Evolutionary conservation across 768 basidiomycete genomes (phyloP).

Genomic region (Lanmaoa rubissima): DNA sequence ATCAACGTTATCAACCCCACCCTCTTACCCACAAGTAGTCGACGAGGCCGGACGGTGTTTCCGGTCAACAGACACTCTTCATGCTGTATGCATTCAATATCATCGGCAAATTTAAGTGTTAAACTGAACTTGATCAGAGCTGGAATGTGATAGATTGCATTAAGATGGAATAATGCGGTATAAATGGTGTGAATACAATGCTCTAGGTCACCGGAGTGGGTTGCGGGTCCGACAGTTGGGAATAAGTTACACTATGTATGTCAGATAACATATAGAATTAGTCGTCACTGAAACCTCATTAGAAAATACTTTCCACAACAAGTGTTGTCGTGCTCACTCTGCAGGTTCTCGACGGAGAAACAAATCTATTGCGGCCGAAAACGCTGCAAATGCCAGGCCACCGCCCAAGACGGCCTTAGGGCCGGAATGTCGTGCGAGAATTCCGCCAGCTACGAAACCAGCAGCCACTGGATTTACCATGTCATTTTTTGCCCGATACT

Average conservation of each 20-base stretch:
- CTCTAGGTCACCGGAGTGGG: slow-evolving; percentile 4
- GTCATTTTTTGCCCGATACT: slow-evolving; percentile 98
- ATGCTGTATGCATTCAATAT: neutral
- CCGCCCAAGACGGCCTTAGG: slow-evolving; percentile 86
- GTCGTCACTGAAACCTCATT: slow-evolving; percentile 37
- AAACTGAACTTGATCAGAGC: neutral
- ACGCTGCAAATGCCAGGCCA: slow-evolving; percentile 88
- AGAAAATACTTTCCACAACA: slow-evolving; percentile 3
- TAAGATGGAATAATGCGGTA: slow-evolving; percentile 12
- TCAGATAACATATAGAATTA: slow-evolving; percentile 16
- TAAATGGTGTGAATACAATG: slow-evolving; percentile 19
- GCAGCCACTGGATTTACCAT: slow-evolving; percentile 87
- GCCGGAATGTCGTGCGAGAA: slow-evolving; percentile 85
- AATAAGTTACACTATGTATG: slow-evolving; percentile 18
- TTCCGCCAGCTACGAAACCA: slow-evolving; percentile 85
- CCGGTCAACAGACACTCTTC: neutral
- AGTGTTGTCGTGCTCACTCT: slow-evolving; percentile 50
- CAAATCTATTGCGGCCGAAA: slow-evolving; percentile 85
- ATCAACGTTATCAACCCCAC: no score
- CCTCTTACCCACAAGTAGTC: no score
- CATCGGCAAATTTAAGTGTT: neutral
- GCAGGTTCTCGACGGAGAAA: slow-evolving; percentile 79
- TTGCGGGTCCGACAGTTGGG: slow-evolving; percentile 5
- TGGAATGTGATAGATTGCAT: slow-evolving; percentile 10
- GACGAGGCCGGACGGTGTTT: no score